Evolutionary conservation across 208 protist genomes (phyloP).

Genomic region (Spongospora subterranea): DNA sequence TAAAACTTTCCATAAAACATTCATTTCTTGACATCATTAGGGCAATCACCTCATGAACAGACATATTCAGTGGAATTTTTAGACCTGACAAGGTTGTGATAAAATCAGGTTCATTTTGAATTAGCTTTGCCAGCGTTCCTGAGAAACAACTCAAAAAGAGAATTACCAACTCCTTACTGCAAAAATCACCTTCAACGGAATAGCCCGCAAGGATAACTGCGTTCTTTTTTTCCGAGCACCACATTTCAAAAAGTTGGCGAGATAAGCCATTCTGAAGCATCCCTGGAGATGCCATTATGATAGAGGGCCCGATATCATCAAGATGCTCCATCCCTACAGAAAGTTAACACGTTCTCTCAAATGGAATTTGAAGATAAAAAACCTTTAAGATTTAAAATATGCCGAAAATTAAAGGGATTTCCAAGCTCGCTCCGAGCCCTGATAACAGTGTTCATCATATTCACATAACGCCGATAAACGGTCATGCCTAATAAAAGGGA

Average conservation of each 20-base stretch:
- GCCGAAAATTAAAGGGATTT: constrained; percentile 96
- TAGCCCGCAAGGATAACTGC: constrained; percentile 73
- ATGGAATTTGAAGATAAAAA: background rate
- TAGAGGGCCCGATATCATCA: constrained; percentile 78
- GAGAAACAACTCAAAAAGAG: background rate
- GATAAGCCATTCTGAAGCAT: constrained; percentile 96
- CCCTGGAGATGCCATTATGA: constrained; percentile 87
- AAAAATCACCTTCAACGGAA: constrained; percentile 49
- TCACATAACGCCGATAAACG: constrained; percentile 95
- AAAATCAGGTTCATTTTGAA: constrained; percentile 57
- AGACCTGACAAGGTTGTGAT: constrained; percentile 56
- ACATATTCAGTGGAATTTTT: constrained; percentile 60
- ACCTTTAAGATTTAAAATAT: constrained; percentile 88
- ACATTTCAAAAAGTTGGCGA: constrained; percentile 96
- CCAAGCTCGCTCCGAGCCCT: constrained; percentile 83
- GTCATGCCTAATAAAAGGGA: constrained; percentile 86
- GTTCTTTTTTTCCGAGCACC: constrained; percentile 92
- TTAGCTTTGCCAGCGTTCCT: constrained; percentile 55
- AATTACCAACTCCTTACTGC: background rate
- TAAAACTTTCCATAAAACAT: background rate
- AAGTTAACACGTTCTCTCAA: background rate
- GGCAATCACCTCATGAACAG: constrained; percentile 38
- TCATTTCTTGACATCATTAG: background rate
- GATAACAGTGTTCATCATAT: constrained; percentile 95
- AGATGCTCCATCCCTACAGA: constrained; percentile 81